These are phyloP conservation scores for Sporothrix pseudoabietina DNA, from an alignment of 2,329 filamentous ascomycete genomes.

Conservation along the genomic window DNA sequence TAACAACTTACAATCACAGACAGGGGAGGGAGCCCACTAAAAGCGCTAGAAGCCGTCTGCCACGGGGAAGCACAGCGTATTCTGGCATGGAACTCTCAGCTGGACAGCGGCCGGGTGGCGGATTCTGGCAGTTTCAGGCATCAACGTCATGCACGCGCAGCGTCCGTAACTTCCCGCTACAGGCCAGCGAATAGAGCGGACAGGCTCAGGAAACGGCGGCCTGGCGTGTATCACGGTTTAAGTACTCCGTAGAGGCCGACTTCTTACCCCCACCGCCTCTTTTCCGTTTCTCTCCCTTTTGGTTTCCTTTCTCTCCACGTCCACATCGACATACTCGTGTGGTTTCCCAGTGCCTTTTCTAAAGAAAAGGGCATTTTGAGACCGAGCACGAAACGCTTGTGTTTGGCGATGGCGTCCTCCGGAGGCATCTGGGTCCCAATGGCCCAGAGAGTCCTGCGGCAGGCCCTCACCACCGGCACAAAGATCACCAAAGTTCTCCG, in stretches of 20 bases:
- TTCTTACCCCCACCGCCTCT: constrained; percentile 21
- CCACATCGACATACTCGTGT: constrained; percentile 14
- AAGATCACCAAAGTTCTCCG: constrained; percentile 56
- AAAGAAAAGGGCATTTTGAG: constrained; percentile 12
- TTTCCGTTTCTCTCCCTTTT: not conserved
- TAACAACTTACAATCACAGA: not conserved
- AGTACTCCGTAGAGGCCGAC: constrained; percentile 23
- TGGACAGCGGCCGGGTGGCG: constrained; percentile 7
- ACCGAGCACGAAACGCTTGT: not conserved
- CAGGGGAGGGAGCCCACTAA: constrained; percentile 25
- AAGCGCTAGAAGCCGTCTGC: not conserved
- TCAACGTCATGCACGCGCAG: constrained; percentile 27
- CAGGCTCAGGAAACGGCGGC: not conserved
- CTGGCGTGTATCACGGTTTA: constrained; percentile 25
- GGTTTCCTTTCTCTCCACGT: not conserved
- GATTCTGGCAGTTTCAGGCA: constrained; percentile 24
- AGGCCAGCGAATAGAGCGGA: not conserved
- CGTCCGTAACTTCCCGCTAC: constrained; percentile 28
- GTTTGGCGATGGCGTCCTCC: constrained; percentile 54
- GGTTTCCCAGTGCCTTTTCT: constrained; percentile 2
- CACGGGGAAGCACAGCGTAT: constrained; percentile 4
- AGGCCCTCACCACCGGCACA: constrained; percentile 47
- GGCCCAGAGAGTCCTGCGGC: constrained; percentile 58
- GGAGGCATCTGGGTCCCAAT: constrained; percentile 61
- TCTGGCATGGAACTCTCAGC: not conserved